Evolutionary conservation across 257 asterid species (phyloP).

Genomic region (Cordia subcordata): DNA sequence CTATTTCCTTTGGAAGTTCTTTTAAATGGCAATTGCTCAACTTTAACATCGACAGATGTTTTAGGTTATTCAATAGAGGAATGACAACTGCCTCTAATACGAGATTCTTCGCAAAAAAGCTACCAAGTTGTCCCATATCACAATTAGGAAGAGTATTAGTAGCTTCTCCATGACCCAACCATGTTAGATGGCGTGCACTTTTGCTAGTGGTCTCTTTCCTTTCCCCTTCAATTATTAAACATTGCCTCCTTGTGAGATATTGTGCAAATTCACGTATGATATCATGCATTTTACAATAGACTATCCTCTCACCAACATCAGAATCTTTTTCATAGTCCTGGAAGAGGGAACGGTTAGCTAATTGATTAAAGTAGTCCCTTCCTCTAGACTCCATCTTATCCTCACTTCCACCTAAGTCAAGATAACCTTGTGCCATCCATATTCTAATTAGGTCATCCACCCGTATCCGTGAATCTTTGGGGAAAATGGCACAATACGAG

Average conservation of each 20-base stretch:
- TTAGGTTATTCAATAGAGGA: not conserved
- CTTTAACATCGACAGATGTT: not conserved
- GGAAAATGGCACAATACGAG: constrained; percentile 14
- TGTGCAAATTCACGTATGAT: constrained; percentile 7
- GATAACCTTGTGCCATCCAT: constrained; percentile 27
- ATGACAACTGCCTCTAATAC: not conserved
- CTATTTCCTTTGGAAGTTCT: not conserved
- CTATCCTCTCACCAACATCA: no score
- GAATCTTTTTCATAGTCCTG: not conserved
- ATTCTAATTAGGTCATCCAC: constrained; percentile 13
- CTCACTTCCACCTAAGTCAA: constrained; percentile 2
- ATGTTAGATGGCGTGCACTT: not conserved
- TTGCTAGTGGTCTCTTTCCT: not conserved
- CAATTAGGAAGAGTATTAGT: not conserved
- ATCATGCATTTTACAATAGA: constrained; percentile 15
- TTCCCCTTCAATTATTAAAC: not conserved
- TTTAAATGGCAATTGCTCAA: not conserved
- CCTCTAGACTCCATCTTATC: constrained; percentile 14
- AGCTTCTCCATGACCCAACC: not conserved
- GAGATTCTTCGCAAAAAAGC: not conserved
- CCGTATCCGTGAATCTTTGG: constrained; percentile 12
- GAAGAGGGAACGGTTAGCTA: constrained; percentile 11
- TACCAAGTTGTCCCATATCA: not conserved
- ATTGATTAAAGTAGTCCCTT: constrained; percentile 1
- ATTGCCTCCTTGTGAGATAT: not conserved